Conservation (phyloP, 2,329 filamentous ascomycete genomes). For the Sarocladium strictum region DNA sequence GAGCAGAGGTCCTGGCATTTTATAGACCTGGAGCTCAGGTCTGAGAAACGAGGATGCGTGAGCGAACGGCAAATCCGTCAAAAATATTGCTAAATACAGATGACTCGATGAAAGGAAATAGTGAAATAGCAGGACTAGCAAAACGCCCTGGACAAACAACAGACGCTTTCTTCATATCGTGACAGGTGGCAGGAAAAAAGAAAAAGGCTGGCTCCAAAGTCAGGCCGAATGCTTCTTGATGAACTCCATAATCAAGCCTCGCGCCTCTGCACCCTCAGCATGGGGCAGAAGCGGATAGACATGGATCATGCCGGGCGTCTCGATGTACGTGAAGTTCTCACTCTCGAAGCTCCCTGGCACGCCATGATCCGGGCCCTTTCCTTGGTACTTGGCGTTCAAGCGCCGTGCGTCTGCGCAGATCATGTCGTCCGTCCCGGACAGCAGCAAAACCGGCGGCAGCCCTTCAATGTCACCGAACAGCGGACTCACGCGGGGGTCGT, state of each 20-base stretch:
- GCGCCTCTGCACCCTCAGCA: constrained; percentile 11
- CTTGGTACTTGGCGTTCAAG: constrained; percentile 10
- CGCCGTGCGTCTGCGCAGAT: constrained; percentile 11
- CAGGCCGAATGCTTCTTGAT: not conserved
- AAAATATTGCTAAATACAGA: too few relatives aligned
- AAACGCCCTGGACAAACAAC: too few relatives aligned
- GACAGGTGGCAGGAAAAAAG: too few relatives aligned
- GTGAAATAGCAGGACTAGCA: too few relatives aligned
- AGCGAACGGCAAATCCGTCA: too few relatives aligned
- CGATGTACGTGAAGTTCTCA: constrained; percentile 11
- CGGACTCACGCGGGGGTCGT: constrained; percentile 8
- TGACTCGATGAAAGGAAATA: too few relatives aligned
- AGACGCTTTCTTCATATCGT: too few relatives aligned
- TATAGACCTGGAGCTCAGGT: too few relatives aligned
- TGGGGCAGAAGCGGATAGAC: constrained; percentile 12
- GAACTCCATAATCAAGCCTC: constrained; percentile 8
- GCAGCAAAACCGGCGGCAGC: constrained; percentile 10
- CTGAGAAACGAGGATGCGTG: too few relatives aligned
- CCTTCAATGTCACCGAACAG: constrained; percentile 10
- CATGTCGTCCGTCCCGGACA: constrained; percentile 12
- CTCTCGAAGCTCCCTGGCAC: constrained; percentile 8
- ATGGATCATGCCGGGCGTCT: constrained; percentile 11
- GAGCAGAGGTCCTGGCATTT: too few relatives aligned
- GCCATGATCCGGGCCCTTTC: not conserved
- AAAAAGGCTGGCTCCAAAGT: not conserved